Conservation (phyloP, 805 yeast species). For the Peterozyma xylosa region DNA sequence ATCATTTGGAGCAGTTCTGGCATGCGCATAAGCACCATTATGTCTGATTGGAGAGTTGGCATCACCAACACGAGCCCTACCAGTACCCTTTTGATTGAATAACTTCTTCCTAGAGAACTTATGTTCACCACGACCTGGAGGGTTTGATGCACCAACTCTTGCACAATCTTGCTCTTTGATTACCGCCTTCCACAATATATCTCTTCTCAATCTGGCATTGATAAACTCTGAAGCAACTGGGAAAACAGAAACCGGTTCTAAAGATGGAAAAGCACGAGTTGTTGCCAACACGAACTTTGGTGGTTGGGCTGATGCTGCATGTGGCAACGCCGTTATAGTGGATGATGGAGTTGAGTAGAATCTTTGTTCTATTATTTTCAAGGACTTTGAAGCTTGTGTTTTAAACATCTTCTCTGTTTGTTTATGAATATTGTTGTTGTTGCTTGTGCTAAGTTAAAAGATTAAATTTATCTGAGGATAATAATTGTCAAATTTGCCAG, state of each 20-base stretch:
- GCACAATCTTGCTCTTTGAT: conserved; percentile 83
- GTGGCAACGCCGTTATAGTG: neutral
- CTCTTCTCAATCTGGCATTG: conserved; percentile 77
- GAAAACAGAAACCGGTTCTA: conserved; percentile 73
- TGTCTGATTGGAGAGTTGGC: conserved; percentile 88
- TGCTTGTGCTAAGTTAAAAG: no score
- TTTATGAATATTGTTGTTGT: no score
- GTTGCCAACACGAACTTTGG: conserved; percentile 73
- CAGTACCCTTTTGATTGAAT: conserved; percentile 87
- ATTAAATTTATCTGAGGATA: no score
- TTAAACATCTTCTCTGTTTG: neutral
- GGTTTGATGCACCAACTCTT: conserved; percentile 84
- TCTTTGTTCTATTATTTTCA: neutral
- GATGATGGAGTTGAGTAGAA: conserved; percentile 1
- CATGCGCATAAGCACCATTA: conserved; percentile 86
- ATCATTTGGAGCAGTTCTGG: conserved; percentile 86
- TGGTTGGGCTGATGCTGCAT: conserved; percentile 26
- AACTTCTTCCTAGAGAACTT: conserved; percentile 80
- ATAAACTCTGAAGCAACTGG: conserved; percentile 72
- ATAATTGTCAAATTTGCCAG: no score
- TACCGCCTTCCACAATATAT: conserved; percentile 89
- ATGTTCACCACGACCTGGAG: conserved; percentile 80
- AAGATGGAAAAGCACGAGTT: conserved; percentile 77
- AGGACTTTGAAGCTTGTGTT: neutral
- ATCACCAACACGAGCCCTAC: conserved; percentile 94